A percentile compares a stretch with the other conserved stretches of the same genome.
These are phyloP conservation scores for Saccharum officinarum DNA, from an alignment of 176 grass and related monocot species.

Conservation along the genomic window DNA sequence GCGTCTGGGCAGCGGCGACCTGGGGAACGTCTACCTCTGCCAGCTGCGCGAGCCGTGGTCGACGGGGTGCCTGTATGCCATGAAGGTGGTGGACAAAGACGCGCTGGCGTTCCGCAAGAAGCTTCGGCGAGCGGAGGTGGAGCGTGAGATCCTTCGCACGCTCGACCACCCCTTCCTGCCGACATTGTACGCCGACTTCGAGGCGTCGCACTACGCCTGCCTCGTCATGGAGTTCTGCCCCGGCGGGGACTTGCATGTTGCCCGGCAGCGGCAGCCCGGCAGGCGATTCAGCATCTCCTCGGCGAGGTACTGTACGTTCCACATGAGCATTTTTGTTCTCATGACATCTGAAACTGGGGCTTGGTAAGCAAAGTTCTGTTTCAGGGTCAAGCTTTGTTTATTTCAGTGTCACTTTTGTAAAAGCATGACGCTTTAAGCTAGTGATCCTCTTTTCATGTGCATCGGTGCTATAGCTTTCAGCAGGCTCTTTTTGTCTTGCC, in stretches of 20 bases:
- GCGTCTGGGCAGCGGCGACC: slow-evolving; percentile 82
- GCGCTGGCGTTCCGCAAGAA: slow-evolving; percentile 83
- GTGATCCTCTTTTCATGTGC: slow-evolving; percentile 41
- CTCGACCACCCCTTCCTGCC: slow-evolving; percentile 92
- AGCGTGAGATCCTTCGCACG: slow-evolving; percentile 73
- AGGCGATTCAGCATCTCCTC: slow-evolving; percentile 65
- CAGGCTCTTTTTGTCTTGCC: slow-evolving; percentile 38
- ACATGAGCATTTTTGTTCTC: background rate
- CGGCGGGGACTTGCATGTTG: slow-evolving; percentile 85
- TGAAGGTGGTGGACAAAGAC: slow-evolving; percentile 92
- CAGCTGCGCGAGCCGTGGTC: slow-evolving; percentile 58
- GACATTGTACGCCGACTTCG: slow-evolving; percentile 87
- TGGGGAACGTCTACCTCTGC: slow-evolving; percentile 90
- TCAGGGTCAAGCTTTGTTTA: slow-evolving; percentile 47
- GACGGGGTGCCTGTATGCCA: slow-evolving; percentile 69
- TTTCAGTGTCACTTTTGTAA: slow-evolving; percentile 43
- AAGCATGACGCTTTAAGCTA: slow-evolving; percentile 38
- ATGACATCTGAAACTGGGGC: background rate
- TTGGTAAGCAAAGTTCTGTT: slow-evolving; percentile 18
- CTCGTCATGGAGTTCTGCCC: slow-evolving; percentile 96
- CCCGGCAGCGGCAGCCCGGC: slow-evolving; percentile 69
- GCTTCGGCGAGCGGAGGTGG: slow-evolving; percentile 75
- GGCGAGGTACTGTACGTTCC: slow-evolving; percentile 34
- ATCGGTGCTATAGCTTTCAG: slow-evolving; percentile 24
- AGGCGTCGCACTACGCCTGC: slow-evolving; percentile 86